Base-by-base conservation (phyloP, 78 protist species). In the Polysphondylium violaceum region DNA sequence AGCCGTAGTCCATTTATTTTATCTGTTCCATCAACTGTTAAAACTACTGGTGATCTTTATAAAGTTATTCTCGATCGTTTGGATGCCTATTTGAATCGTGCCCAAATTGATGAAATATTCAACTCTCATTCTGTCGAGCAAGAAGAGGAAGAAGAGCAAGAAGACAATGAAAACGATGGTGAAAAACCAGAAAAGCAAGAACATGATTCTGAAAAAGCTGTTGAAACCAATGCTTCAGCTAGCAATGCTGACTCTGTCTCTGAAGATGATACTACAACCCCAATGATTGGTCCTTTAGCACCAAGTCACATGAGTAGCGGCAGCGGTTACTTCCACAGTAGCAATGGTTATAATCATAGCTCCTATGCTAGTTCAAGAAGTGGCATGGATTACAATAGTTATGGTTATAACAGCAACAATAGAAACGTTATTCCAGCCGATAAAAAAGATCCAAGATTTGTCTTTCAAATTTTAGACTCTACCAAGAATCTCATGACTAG, bases 361-460 rank as follows among this genome's bases (percentile, higher is more conserved):
- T 16, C 5, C 7, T 21, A 72, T 3, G 41, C 27, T 14, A 21
- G 27, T 6, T 38, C 41, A 29, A 3, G 11, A 6, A 44, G 4
- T 8, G 23, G 64, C 64, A 47, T 47, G 23, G 53, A 11, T 14
- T 31, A 55, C 33, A 74, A 58, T 17, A 17, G 41, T 0, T 51
- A 51, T 25, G 31, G 47, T 3, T 19, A 25, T 55, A 8, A 43
- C 17, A 60, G 38, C 23, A 16, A 29, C 27, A 25, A 27, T 43
- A 25, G 51, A n/a, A 0, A 7, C 3, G 29, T n/a, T n/a, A n/a
- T n/a, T n/a, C n/a, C n/a, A n/a, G n/a, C 29, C 64, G 40, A 25
- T n/a, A 23, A 16, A 59, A 81, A 35, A n/a, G 89, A 81, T 12
- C 89, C 89, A 67, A 64, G 89, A 55, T 81, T 81, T 29, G 55